Base-by-base conservation (phyloP, 2,329 filamentous ascomycete species). In the Cladobotryum mycophilum region DNA sequence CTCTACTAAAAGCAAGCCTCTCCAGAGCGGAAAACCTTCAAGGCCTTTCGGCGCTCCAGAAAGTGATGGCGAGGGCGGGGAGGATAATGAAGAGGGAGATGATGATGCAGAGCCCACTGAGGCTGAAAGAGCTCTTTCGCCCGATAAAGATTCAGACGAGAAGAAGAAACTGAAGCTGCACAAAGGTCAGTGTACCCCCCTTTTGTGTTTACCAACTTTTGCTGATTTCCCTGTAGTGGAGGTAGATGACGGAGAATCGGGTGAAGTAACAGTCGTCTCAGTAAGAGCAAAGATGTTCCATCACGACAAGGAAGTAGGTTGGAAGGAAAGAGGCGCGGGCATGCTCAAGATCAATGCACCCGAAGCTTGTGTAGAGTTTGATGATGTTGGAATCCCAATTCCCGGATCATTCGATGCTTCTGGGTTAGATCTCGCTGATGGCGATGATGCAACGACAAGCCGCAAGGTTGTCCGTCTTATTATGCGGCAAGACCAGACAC, bases 321-420 rank as follows among this genome's bases (percentile, higher is more conserved):
- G 92, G 92, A 92, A 92, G 67, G 92, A 97, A 70, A 84, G 91
- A 47, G 91, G 91, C 12, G 79, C 84, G 4, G 91, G 91, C 41
- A 86, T 85, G 59, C 76, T 96, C 58, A 93, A 93, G 70, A 78
- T 96, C 65, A 96, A 96, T 61, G 84, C 86, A 13, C 80, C 81
- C 3, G 76, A 80, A 56, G 67, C 70, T 30, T 80, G 76, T 52
- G 73, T 80, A 5, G 74, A 78, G 20, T 76, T 79, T 38, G 76
- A 84, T 52, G 75, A 81, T 12, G 69, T 69, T 15, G 76, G 74
- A 4, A 60, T 63, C 9, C 65, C 74, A n/a, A 67, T 79, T 46
- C 69, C 77, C 2, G 74, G 74, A 20, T 75, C 73, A 14, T 83
- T 84, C 53, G 78, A 83, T 58, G 73, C 74, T 15, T 81, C 80